These are phyloP conservation scores for Phoma sp. DNA, from an alignment of 2,329 filamentous ascomycete genomes.

Conservation along the genomic window DNA sequence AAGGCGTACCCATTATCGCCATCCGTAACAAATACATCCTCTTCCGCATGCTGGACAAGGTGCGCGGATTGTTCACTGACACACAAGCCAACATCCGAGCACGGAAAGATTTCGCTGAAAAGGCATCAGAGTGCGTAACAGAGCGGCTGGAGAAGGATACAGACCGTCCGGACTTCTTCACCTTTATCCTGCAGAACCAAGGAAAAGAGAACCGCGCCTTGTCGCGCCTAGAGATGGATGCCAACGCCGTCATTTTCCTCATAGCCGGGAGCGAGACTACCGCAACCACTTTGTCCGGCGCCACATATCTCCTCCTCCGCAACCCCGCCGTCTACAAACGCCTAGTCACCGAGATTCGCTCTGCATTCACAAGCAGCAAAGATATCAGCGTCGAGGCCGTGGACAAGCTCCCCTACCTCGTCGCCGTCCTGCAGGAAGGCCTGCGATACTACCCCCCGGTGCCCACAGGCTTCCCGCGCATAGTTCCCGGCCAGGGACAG, in stretches of 20 bases:
- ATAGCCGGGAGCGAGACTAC: slow-evolving; percentile 56
- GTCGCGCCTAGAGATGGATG: slow-evolving; percentile 42
- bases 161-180: slow-evolving; percentile 35
- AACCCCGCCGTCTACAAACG: slow-evolving; percentile 25
- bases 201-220: slow-evolving; percentile 20
- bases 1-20: slow-evolving; percentile 18
- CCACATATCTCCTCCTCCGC: slow-evolving; percentile 50
- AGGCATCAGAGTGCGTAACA: slow-evolving; percentile 23
- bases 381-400: slow-evolving; percentile 38
- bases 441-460: slow-evolving; percentile 38
- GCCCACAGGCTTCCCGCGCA: slow-evolving; percentile 37
- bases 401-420: slow-evolving; percentile 34
- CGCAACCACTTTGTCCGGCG: slow-evolving; percentile 51
- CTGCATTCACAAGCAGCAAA: slow-evolving; percentile 19
- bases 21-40: slow-evolving; percentile 26
- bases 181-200: slow-evolving; percentile 32
- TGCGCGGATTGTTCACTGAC: slow-evolving; percentile 21
- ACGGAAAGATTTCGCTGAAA: no score
- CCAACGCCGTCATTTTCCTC: slow-evolving; percentile 44
- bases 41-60: slow-evolving; percentile 23
- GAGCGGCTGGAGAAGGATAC: slow-evolving; percentile 25
- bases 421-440: slow-evolving; percentile 35
- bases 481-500: slow-evolving; percentile 32
- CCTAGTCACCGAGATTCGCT: slow-evolving; percentile 32
- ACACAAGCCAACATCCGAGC: slow-evolving; percentile 5